A percentile compares a stretch with the other conserved stretches of the same genome.
Conservation (phyloP, 139 green algal genomes). For the Volvox africanus region DNA sequence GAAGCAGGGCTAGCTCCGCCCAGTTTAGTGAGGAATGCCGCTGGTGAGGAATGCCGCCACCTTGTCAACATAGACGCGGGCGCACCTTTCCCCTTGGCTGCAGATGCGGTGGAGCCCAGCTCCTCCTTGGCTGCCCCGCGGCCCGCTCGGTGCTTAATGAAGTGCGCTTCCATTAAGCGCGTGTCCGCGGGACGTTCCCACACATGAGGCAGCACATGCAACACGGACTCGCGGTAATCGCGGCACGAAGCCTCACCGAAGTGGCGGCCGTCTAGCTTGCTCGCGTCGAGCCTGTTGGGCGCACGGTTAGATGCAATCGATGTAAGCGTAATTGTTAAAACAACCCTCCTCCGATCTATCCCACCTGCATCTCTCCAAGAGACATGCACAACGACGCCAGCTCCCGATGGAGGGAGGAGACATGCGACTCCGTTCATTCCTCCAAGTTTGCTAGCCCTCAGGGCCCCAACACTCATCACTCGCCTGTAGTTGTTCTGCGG, state of each 20-base stretch:
- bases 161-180: constrained; percentile 82
- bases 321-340: too few species aligned
- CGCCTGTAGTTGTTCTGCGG: constrained; percentile 91
- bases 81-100: neutral
- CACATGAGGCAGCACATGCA: constrained; percentile 87
- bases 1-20: too few species aligned
- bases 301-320: neutral
- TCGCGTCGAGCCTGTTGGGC: constrained; percentile 72
- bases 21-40: too few species aligned
- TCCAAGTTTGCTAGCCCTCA: too few species aligned
- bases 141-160: constrained; percentile 76
- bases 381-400: too few species aligned
- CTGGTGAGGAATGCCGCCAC: too few species aligned
- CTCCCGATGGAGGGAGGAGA: too few species aligned
- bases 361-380: too few species aligned
- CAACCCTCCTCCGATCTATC: too few species aligned
- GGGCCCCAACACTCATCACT: neutral
- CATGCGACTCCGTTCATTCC: too few species aligned
- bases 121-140: constrained; percentile 47
- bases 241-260: constrained; percentile 93
- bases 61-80: too few species aligned
- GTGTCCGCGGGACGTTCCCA: constrained; percentile 83
- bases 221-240: constrained; percentile 91
- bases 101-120: neutral
- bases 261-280: constrained; percentile 75